These are phyloP conservation scores for Thelonectria olida DNA, from an alignment of 2,329 filamentous ascomycete species.

Conservation along the genomic window DNA sequence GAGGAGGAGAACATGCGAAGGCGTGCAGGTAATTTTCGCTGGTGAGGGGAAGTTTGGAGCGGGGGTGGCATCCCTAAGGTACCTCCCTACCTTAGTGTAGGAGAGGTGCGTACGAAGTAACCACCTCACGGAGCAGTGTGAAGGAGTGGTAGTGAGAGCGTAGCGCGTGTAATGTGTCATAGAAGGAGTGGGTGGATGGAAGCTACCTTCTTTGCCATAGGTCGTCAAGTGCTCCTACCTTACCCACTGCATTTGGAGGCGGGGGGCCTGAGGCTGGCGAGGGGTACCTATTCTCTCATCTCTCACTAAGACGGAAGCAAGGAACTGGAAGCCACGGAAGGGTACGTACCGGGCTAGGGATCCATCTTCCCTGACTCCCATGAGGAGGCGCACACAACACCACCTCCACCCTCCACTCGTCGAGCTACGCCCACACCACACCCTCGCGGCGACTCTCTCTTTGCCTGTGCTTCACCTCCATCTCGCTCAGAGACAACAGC, in stretches of 20 bases:
- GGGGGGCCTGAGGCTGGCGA: too few relatives aligned
- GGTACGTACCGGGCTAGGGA: background rate
- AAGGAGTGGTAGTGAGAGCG: background rate
- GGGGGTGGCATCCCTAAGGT: conserved; percentile 1
- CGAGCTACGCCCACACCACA: conserved; percentile 21
- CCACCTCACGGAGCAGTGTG: background rate
- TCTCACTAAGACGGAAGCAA: background rate
- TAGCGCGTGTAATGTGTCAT: background rate
- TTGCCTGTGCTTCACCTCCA: background rate
- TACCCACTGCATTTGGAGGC: background rate
- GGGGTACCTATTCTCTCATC: background rate
- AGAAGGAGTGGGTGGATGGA: too few relatives aligned
- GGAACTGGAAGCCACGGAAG: background rate
- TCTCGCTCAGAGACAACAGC: conserved; percentile 11
- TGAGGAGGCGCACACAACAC: conserved; percentile 7
- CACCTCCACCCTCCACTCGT: conserved; percentile 26
- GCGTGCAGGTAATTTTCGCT: background rate
- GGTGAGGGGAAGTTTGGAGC: conserved; percentile 34
- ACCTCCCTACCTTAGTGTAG: too few relatives aligned
- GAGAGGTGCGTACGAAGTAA: background rate
- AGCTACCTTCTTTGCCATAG: background rate
- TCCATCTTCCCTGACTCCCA: background rate
- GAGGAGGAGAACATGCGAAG: background rate
- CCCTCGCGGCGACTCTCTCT: conserved; percentile 2
- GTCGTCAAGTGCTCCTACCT: background rate